Conservation (phyloP, 176 grass and related monocot genomes). For the Lolium multiflorum region DNA sequence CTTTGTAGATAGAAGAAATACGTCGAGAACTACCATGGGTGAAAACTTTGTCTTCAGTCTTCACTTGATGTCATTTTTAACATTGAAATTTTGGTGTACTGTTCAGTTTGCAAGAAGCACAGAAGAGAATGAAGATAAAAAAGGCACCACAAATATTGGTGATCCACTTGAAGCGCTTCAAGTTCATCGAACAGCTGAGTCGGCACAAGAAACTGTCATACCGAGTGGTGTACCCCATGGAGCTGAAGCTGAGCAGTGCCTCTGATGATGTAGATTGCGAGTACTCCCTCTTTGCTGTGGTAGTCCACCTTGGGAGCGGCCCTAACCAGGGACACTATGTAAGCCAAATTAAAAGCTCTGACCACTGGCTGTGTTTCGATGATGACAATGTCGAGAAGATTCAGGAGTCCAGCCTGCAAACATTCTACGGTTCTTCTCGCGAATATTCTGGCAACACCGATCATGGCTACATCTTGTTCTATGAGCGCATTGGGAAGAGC, state of each 20-base stretch:
- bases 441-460: slow-evolving; percentile 86
- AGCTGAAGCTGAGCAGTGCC: slow-evolving; percentile 76
- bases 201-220: slow-evolving; percentile 92
- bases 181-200: slow-evolving; percentile 85
- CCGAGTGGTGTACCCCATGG: slow-evolving; percentile 83
- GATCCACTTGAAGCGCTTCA: slow-evolving; percentile 91
- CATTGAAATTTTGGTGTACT: slow-evolving; percentile 13
- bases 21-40: not conserved
- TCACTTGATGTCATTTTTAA: slow-evolving; percentile 11
- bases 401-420: slow-evolving; percentile 69
- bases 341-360: slow-evolving; percentile 83
- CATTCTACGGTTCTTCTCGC: slow-evolving; percentile 78
- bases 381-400: slow-evolving; percentile 93
- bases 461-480: slow-evolving; percentile 95
- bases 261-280: slow-evolving; percentile 65
- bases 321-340: slow-evolving; percentile 95
- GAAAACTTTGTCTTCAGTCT: slow-evolving; percentile 34
- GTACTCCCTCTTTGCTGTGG: slow-evolving; percentile 91
- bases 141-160: slow-evolving; percentile 79
- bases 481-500: slow-evolving; percentile 55
- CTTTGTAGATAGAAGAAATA: slow-evolving; percentile 21
- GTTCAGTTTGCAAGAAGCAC: slow-evolving; percentile 86
- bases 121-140: slow-evolving; percentile 97
- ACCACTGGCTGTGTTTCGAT: slow-evolving; percentile 86
- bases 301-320: slow-evolving; percentile 85